Base-by-base conservation (phyloP, 257 asterid species). In the Ligustrum vulgare region DNA sequence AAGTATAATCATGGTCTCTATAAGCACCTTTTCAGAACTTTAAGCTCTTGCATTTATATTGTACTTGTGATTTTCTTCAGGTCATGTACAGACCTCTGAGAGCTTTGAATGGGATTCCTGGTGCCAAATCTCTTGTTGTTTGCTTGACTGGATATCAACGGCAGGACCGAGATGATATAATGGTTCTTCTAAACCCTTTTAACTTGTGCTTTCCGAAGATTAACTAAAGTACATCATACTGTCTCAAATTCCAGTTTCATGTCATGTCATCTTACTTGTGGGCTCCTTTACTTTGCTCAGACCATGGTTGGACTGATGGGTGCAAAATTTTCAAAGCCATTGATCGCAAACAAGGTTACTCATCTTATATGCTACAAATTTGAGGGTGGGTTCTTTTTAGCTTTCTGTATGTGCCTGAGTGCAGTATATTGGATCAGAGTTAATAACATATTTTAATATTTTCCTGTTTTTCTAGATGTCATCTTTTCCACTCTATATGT, bases 341-440 rank as follows among this genome's bases (percentile, higher is more conserved):
- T 95, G 89, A 81, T 85, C 32, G 91, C 97, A 65, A 78, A 71
- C 85, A 88, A 83, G 85, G 91, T 91, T 83, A 95, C 99, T 36
- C 99, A 95, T 91, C 91, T 95, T 28, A 83, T 95, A 84, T 92
- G 99, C 91, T 95, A 89, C 93, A 91, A 95, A 77, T 91, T 91
- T 79, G 96, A 92, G 82, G 99, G 99, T 95, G 70, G 28, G 90
- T 79, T 69, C 51, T 60, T 54, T 54, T 64, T n/a, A 2, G 64
- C 64, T 56, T 56, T 20, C 31, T 56, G 31, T n/a, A 20, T 2
- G 64, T 56, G 31, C 64, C 20, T 4, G 28, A 56, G 22, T 22
- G 64, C 31, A 56, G 2, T 56, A 7, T 8, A 56, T 22, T 20
- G 12, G 8, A 56, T 20, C 8, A 11, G 31, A 56, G 28, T 20